phyloP scores from a whole-genome alignment of 306 rosid genomes.

The Rubus idaeus region DNA sequence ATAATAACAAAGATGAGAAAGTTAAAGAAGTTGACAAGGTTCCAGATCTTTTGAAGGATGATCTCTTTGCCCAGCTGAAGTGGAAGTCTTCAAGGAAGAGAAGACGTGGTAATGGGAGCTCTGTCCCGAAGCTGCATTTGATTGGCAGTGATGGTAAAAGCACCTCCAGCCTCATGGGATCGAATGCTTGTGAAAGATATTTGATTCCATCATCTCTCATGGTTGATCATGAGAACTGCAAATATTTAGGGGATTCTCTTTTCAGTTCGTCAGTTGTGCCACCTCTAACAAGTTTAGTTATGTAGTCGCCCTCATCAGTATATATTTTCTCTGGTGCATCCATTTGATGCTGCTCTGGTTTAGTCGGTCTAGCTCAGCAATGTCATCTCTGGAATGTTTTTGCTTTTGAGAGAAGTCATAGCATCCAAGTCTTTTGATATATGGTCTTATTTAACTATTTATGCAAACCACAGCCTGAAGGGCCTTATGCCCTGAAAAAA shows the following conservation, averaged over 20 bases:
- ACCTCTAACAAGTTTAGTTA: slow-evolving; percentile 65
- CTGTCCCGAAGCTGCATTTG: slow-evolving; percentile 29
- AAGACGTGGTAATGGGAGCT: slow-evolving; percentile 32
- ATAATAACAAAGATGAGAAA: slow-evolving; percentile 24
- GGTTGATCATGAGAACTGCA: slow-evolving; percentile 76
- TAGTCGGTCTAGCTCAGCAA: slow-evolving; percentile 4
- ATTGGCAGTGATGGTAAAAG: slow-evolving; percentile 9
- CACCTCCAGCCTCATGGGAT: slow-evolving; percentile 25
- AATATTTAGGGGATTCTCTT: slow-evolving; percentile 58
- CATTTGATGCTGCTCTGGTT: slow-evolving; percentile 34
- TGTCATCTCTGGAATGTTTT: slow-evolving; percentile 8
- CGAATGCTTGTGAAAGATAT: slow-evolving; percentile 45
- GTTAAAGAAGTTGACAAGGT: slow-evolving; percentile 24
- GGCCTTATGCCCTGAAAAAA: slow-evolving; percentile 37
- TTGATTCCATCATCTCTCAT: slow-evolving; percentile 50
- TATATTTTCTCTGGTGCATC: slow-evolving; percentile 37
- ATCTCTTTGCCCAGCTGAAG: slow-evolving; percentile 44
- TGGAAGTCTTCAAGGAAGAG: slow-evolving; percentile 76
- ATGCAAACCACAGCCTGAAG: slow-evolving; percentile 27
- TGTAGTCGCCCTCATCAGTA: slow-evolving; percentile 39
- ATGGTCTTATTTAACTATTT: slow-evolving; percentile 23
- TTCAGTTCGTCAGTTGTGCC: slow-evolving; percentile 74
- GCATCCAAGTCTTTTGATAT: slow-evolving; percentile 31
- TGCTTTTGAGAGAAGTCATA: slow-evolving; percentile 18
- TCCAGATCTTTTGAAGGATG: slow-evolving; percentile 67